Base-by-base conservation (phyloP, 2,329 filamentous ascomycete genomes). In the Talaromyces sp. region DNA sequence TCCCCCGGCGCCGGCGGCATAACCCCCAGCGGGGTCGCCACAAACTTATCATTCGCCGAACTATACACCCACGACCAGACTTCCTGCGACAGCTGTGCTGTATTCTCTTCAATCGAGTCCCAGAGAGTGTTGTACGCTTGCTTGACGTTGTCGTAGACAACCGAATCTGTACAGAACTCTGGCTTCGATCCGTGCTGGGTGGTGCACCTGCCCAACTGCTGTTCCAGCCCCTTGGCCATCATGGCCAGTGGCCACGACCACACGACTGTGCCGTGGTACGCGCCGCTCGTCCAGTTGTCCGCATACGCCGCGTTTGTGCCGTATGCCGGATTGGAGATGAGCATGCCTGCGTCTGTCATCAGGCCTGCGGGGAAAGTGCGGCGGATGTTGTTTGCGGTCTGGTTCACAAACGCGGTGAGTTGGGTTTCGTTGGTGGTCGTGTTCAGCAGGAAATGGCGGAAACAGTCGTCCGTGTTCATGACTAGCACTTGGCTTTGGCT, bases 211-310 rank as follows among this genome's bases (percentile, higher is more conserved):
- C n/a, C 78, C 5, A 88, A 76, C 65, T 88, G 86, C 2, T 78
- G 71, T 59, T 85, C 80, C 0, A 89, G 70, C 0, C 86, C 86
- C 10, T 79, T 80, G 0, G 82, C 85, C 82, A 88, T 86, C 80
- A 88, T 86, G 0, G 84, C 80, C 4, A 88, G 73, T 58, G 84
- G 85, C 84, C 85, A 89, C 51, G 79, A 81, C 86, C 85, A 88
- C 1, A 89, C 77, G 0, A 89, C 85, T 0, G 85, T 86, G 0
- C 85, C 86, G 60, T 88, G 85, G 64, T 86, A 89, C 0, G 81
- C 83, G 3, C 76, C 75, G n/a, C 80, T 83, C 0, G 82, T 83
- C 63, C 82, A 88, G 56, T 82, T 82, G 0, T 70, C 72, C 0
- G 80, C 77, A 56, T 84, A 81, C 2, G 76, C 74, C 0, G 77